These are phyloP conservation scores for Cutaneotrichosporon cyanovorans DNA, from an alignment of 1,284 basidiomycete genomes.

Conservation along the genomic window DNA sequence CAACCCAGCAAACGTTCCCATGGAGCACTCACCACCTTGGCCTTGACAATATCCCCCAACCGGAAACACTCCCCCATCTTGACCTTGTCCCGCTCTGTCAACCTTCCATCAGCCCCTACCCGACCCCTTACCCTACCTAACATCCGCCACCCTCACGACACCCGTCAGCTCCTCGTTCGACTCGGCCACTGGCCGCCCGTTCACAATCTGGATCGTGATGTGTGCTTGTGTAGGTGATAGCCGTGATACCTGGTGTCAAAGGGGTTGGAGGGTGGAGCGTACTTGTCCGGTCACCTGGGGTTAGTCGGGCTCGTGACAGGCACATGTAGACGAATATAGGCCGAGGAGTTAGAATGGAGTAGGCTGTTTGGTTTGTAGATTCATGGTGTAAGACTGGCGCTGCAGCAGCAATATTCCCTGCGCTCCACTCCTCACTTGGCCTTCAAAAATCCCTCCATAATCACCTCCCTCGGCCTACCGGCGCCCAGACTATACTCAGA, in stretches of 20 bases:
- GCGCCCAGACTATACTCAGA: too few relatives aligned
- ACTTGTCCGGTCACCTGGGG: slow-evolving; percentile 38
- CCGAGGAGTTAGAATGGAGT: too few relatives aligned
- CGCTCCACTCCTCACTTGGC: too few relatives aligned
- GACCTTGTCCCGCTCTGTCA: slow-evolving; percentile 85
- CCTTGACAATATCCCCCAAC: slow-evolving; percentile 90
- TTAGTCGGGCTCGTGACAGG: background rate
- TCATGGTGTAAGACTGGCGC: background rate
- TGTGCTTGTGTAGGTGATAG: slow-evolving; percentile 81
- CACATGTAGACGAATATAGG: too few relatives aligned
- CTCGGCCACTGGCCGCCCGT: slow-evolving; percentile 74
- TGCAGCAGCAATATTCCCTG: too few relatives aligned
- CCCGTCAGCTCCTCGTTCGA: slow-evolving; percentile 86
- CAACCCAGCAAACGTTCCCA: too few relatives aligned
- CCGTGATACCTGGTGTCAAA: slow-evolving; percentile 56
- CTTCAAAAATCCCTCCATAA: too few relatives aligned
- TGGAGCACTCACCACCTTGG: slow-evolving; percentile 77
- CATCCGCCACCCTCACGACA: slow-evolving; percentile 83
- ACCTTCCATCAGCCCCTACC: slow-evolving; percentile 31
- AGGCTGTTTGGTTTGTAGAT: background rate
- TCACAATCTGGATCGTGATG: slow-evolving; percentile 80
- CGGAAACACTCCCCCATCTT: slow-evolving; percentile 92
- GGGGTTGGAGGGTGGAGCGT: slow-evolving; percentile 43
- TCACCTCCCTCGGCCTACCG: too few relatives aligned
- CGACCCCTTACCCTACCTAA: slow-evolving; percentile 49